Evolutionary conservation across 352 stramenopile species (phyloP).

Genomic region (Globisporangium cystogenes): DNA sequence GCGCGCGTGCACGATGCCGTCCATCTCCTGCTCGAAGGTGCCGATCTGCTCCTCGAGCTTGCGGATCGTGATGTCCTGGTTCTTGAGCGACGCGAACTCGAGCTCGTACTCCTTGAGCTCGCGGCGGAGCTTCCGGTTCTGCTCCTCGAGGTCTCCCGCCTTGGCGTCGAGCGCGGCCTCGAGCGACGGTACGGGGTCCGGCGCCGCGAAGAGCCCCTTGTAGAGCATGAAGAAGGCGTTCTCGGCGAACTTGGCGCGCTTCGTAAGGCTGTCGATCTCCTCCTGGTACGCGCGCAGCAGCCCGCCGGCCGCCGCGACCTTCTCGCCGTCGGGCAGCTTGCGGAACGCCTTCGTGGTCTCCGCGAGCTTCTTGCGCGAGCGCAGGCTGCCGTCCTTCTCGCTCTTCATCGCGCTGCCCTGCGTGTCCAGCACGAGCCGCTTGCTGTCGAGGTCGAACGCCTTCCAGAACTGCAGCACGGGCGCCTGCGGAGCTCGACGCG

Average conservation of each 20-base stretch:
- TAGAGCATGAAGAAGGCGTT: slow-evolving; percentile 87
- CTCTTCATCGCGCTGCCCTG: slow-evolving; percentile 79
- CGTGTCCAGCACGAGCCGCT: slow-evolving; percentile 69
- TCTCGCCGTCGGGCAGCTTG: slow-evolving; percentile 67
- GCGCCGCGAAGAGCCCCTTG: slow-evolving; percentile 80
- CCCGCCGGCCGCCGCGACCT: slow-evolving; percentile 40
- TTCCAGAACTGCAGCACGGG: slow-evolving; percentile 85
- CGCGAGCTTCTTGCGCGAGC: slow-evolving; percentile 79
- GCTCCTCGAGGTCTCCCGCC: slow-evolving; percentile 82
- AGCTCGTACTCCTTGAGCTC: slow-evolving; percentile 92
- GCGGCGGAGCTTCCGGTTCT: slow-evolving; percentile 87
- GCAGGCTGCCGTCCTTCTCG: slow-evolving; percentile 74
- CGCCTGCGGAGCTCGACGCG: slow-evolving; percentile 14
- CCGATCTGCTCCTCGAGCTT: slow-evolving; percentile 91
- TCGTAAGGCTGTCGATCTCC: slow-evolving; percentile 90
- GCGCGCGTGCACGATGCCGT: slow-evolving; percentile 54
- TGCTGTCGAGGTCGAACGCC: slow-evolving; percentile 84
- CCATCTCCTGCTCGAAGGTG: slow-evolving; percentile 68
- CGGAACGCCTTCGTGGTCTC: slow-evolving; percentile 84
- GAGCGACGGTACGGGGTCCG: slow-evolving; percentile 77
- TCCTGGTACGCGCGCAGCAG: slow-evolving; percentile 90
- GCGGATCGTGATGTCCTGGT: slow-evolving; percentile 96
- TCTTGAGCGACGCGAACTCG: slow-evolving; percentile 93
- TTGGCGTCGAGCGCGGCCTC: slow-evolving; percentile 45
- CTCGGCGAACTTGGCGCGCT: slow-evolving; percentile 89